Evolutionary conservation across 2,329 filamentous ascomycete species (phyloP).

Genomic region (Tolypocladium cylindrosporum): DNA sequence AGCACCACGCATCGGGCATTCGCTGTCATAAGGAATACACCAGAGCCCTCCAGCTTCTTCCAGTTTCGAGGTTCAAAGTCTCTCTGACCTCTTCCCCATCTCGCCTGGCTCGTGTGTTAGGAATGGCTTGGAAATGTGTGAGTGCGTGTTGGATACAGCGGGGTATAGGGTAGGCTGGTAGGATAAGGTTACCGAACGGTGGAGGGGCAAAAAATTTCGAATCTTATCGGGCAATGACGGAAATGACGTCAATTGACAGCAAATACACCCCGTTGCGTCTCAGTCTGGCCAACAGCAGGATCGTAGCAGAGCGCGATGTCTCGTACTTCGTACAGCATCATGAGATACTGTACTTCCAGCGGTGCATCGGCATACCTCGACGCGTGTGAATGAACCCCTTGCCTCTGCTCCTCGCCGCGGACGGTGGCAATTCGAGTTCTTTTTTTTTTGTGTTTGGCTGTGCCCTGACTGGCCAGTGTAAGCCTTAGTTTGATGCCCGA

Average conservation of each 20-base stretch:
- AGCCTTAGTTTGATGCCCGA: conserved; percentile 28
- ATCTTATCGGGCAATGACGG: background rate
- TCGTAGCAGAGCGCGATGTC: background rate
- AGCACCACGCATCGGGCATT: background rate
- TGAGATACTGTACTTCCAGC: too few species aligned
- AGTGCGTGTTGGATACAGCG: background rate
- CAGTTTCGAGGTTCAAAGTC: background rate
- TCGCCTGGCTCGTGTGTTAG: too few species aligned
- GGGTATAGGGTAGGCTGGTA: background rate
- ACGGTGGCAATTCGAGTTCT: background rate
- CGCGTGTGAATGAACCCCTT: background rate
- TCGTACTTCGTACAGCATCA: too few species aligned
- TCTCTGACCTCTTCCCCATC: background rate
- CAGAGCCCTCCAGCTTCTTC: background rate
- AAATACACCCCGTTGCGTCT: background rate
- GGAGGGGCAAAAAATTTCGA: background rate
- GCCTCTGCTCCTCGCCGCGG: background rate
- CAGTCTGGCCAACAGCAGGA: background rate
- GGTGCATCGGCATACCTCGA: background rate
- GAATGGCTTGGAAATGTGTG: too few species aligned
- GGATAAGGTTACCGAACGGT: background rate
- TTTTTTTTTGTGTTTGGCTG: background rate
- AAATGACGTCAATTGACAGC: background rate
- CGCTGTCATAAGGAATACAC: background rate
- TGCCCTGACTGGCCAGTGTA: conserved; percentile 9